Base-by-base conservation (phyloP, 2,329 filamentous ascomycete species). In the Alternaria sp. region DNA sequence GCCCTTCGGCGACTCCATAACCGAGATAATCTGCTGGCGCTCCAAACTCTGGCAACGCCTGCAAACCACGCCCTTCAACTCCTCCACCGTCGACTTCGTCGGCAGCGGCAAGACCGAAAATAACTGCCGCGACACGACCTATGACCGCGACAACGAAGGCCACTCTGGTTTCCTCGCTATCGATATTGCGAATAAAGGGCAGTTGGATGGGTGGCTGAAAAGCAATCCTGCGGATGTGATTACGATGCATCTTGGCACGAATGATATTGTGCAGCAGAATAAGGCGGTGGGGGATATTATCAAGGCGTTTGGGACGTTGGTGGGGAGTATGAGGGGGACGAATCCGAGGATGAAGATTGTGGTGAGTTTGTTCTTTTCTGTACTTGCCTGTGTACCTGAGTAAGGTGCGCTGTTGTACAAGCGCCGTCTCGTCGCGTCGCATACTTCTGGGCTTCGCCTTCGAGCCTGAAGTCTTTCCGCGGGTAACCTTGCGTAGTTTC, bases 211-310 rank as follows among this genome's bases (percentile, higher is more conserved):
- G 23, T 84, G 81, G 81, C 73, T 84, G 47, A 68, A 80, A 71
- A 67, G 36, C 13, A 83, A 82, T 63, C 80, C 80, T 0, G 81
- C 82, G 3, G 81, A 84, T 65, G 78, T 84, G 25, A 79, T 84
- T 59, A 83, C 80, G 10, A 83, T 83, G 81, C 81, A 84, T 67
- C 65, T 84, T 3, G 81, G 82, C 17, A 83, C 82, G 45, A 83
- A 83, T 64, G 81, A 83, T 61, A 72, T 76, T 46, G 80, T 81
- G 53, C 79, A 81, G 72, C 76, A 81, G 21, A 58, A 56, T 15
- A 81, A 80, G 73, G 68, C 73, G 4, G 68, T 73, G 0, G 61
- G 65, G 30, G 76, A 82, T 43, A 82, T 83, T 57, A 77, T 83
- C 23, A 71, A 76, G 11, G 81, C 81, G 8, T 83, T 82, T 63